Conservation (phyloP, 1,284 basidiomycete genomes). For the Vanrija humicola region DNA sequence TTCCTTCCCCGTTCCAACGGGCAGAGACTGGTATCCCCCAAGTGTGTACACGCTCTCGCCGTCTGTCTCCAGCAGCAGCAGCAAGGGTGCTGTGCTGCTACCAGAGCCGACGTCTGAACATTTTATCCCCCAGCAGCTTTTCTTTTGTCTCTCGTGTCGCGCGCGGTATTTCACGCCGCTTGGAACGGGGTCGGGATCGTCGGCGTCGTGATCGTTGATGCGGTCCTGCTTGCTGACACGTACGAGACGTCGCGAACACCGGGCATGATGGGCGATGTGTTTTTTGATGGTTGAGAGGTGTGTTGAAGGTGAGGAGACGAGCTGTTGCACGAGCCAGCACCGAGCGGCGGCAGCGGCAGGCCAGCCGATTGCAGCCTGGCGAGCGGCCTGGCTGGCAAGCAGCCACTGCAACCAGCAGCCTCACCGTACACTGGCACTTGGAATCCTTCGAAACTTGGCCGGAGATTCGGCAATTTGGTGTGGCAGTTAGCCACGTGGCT, state of each 20-base stretch:
- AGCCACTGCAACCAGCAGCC: no score
- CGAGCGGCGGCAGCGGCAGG: background rate
- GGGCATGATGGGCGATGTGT: slow-evolving; percentile 62
- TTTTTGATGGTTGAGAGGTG: slow-evolving; percentile 21
- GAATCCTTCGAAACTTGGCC: background rate
- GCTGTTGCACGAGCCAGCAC: background rate
- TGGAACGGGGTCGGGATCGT: background rate
- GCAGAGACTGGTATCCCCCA: background rate
- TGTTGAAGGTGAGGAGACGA: no score
- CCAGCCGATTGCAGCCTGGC: background rate
- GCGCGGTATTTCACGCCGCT: background rate
- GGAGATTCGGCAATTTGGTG: slow-evolving; percentile 2
- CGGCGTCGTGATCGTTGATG: slow-evolving; percentile 2
- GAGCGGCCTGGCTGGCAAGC: background rate
- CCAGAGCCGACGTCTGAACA: no score
- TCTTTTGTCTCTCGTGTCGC: no score
- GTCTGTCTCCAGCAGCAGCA: no score
- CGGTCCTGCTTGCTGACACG: slow-evolving; percentile 29
- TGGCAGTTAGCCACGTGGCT: no score
- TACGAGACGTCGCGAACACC: slow-evolving; percentile 89
- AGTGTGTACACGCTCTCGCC: background rate
- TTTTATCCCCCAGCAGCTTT: no score
- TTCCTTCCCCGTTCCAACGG: background rate
- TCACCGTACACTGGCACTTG: background rate
- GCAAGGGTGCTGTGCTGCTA: no score